Evolutionary conservation across 257 asterid genomes (phyloP).

Genomic region (Eucommia ulmoides): DNA sequence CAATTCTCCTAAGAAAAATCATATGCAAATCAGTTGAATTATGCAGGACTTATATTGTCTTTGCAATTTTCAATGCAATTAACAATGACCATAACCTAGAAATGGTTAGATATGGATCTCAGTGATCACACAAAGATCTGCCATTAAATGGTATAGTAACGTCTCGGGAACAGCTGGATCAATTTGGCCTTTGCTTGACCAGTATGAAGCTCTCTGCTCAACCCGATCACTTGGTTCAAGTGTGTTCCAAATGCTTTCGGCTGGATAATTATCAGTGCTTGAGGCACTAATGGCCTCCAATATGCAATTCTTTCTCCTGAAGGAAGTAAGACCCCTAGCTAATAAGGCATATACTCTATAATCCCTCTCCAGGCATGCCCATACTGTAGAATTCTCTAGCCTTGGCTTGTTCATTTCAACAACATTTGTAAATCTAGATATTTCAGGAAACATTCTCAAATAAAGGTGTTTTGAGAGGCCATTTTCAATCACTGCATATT

Average conservation of each 20-base stretch:
- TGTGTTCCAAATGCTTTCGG: slow-evolving; percentile 65
- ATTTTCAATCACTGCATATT: slow-evolving; percentile 61
- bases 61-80: no score
- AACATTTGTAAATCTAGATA: slow-evolving; percentile 22
- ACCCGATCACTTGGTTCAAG: slow-evolving; percentile 36
- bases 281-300: slow-evolving; percentile 59
- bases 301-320: slow-evolving; percentile 31
- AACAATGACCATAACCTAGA: slow-evolving; percentile 74
- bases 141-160: slow-evolving; percentile 39
- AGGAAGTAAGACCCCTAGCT: slow-evolving; percentile 26
- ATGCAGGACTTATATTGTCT: no score
- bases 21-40: no score
- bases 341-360: slow-evolving; percentile 50
- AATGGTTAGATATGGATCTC: slow-evolving; percentile 72
- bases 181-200: slow-evolving; percentile 72
- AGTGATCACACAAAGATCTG: slow-evolving; percentile 46
- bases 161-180: slow-evolving; percentile 48
- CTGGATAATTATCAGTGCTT: slow-evolving; percentile 67
- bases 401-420: slow-evolving; percentile 20
- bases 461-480: slow-evolving; percentile 56
- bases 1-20: no score
- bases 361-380: slow-evolving; percentile 30
- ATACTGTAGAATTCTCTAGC: slow-evolving; percentile 16
- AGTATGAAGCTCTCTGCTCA: slow-evolving; percentile 54
- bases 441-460: slow-evolving; percentile 41